phyloP scores from a whole-genome alignment of 805 yeast genomes.

The Wickerhamomyces ciferrii region DNA sequence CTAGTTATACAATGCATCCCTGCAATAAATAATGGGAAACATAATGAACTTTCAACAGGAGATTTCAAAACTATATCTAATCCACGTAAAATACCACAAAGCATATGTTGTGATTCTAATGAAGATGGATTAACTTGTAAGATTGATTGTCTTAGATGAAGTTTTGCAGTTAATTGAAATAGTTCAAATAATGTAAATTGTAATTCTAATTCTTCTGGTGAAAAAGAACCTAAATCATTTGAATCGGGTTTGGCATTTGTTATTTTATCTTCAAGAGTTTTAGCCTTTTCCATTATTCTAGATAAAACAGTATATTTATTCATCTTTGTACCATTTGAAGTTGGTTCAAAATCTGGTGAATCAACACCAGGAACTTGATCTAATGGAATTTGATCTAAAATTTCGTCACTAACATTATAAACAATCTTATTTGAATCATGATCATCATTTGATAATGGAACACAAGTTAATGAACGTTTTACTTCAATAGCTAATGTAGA shows the following conservation, averaged over 20 bases:
- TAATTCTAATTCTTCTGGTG: constrained; percentile 48
- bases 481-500: constrained; percentile 53
- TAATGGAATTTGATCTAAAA: constrained; percentile 15
- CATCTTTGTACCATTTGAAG: constrained; percentile 15
- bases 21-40: constrained; percentile 75
- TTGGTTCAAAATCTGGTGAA: constrained; percentile 16
- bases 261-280: constrained; percentile 42
- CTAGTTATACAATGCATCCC: constrained; percentile 59
- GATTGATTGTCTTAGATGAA: constrained; percentile 65
- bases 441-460: constrained; percentile 22
- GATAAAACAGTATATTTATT: constrained; percentile 29
- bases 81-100: constrained; percentile 47
- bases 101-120: constrained; percentile 56
- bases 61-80: constrained; percentile 61
- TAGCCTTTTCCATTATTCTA: constrained; percentile 28
- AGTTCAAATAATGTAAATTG: constrained; percentile 70
- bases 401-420: constrained; percentile 5
- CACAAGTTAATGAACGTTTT: constrained; percentile 29
- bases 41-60: constrained; percentile 63
- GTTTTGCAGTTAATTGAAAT: constrained; percentile 61
- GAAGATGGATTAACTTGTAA: constrained; percentile 54
- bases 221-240: constrained; percentile 33
- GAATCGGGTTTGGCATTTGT: constrained; percentile 48
- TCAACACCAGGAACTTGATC: constrained; percentile 19
- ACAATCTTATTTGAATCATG: background rate